Evolutionary conservation across 2,329 filamentous ascomycete genomes (phyloP).

Genomic region (Pestalotiopsis sp.): DNA sequence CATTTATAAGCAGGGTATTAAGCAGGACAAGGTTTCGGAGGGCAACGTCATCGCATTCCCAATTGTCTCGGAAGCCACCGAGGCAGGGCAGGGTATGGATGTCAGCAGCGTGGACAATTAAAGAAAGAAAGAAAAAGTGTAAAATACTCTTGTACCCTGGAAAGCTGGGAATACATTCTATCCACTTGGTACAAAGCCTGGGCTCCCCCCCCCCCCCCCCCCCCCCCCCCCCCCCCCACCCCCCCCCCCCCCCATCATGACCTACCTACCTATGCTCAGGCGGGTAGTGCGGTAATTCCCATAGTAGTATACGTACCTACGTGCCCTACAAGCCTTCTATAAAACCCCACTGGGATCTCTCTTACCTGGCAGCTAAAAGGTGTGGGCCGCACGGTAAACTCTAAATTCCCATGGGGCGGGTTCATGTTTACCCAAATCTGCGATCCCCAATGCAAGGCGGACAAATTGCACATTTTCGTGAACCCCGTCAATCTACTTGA

Average conservation of each 20-base stretch:
- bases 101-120: too few species aligned
- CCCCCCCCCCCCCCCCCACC: too few species aligned
- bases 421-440: not conserved
- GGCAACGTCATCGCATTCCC: slow-evolving; percentile 4
- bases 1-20: not conserved
- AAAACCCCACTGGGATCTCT: not conserved
- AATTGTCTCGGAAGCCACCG: not conserved
- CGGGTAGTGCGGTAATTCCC: not conserved
- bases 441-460: not conserved
- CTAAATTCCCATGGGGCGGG: not conserved
- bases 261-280: not conserved
- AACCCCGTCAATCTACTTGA: not conserved
- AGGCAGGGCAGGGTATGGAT: not conserved
- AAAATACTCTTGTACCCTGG: too few species aligned
- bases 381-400: not conserved
- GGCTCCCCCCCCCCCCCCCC: too few species aligned
- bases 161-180: too few species aligned
- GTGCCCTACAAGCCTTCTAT: not conserved
- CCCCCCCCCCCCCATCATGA: too few species aligned
- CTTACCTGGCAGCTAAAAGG: not conserved
- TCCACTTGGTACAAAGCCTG: too few species aligned
- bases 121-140: too few species aligned
- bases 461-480: not conserved
- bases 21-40: not conserved
- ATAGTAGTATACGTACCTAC: not conserved